phyloP scores from a whole-genome alignment of 176 grass and related monocot genomes.

The Bromus sterilis region DNA sequence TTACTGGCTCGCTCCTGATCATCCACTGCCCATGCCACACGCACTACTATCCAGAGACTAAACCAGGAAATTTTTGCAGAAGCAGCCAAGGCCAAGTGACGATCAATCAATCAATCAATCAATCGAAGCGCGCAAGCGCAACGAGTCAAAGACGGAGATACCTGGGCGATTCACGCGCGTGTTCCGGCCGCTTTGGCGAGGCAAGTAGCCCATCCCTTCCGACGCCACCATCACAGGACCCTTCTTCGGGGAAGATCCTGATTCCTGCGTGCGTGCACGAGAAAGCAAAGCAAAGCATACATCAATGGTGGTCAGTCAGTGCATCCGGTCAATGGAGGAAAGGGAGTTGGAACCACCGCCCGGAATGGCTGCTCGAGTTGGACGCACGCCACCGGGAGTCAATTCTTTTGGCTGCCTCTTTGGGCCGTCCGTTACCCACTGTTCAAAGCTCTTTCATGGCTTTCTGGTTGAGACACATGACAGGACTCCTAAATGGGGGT shows the following conservation, averaged over 20 bases:
- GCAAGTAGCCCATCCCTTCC: background rate
- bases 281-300: background rate
- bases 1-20: too few relatives aligned
- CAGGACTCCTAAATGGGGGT: background rate
- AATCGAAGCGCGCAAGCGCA: too few relatives aligned
- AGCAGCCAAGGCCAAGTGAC: background rate
- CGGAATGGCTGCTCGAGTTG: background rate
- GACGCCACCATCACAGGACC: background rate
- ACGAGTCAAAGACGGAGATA: background rate
- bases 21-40: too few relatives aligned
- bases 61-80: background rate
- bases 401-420: conserved; percentile 19
- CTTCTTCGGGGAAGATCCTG: background rate
- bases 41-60: too few relatives aligned
- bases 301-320: background rate
- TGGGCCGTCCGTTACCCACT: conserved; percentile 10
- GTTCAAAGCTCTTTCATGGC: background rate
- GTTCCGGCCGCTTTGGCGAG: background rate
- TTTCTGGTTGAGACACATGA: background rate
- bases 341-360: conserved; percentile 28
- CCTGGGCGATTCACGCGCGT: background rate
- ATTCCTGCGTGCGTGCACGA: background rate
- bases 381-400: background rate
- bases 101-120: too few relatives aligned
- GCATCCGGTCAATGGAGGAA: background rate